Evolutionary conservation across 164 flowering plant genomes (phyloP).

Genomic region (Macadamia tetraphylla): DNA sequence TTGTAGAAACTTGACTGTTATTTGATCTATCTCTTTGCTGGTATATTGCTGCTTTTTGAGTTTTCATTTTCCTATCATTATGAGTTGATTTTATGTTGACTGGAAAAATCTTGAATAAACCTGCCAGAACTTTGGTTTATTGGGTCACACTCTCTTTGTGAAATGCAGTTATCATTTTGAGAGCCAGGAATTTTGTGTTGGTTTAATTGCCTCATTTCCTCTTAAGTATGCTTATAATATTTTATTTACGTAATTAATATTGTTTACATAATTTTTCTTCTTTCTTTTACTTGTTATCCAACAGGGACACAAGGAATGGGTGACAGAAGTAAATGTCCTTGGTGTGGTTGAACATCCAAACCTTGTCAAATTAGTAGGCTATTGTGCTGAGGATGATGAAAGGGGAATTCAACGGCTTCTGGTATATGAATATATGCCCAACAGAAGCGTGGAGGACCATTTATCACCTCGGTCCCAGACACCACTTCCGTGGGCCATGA

Average conservation of each 20-base stretch:
- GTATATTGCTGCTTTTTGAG: no score
- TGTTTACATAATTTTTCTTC: neutral
- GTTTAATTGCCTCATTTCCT: no score
- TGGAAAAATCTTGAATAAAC: no score
- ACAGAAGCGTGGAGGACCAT: slow-evolving; percentile 81
- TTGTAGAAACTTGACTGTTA: no score
- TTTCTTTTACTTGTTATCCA: slow-evolving; percentile 1
- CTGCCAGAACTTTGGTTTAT: no score
- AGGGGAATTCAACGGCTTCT: slow-evolving; percentile 90
- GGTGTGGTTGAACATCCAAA: slow-evolving; percentile 92
- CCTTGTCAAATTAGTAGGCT: slow-evolving; percentile 85
- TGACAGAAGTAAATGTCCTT: slow-evolving; percentile 89
- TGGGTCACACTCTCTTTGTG: no score
- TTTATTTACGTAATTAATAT: neutral
- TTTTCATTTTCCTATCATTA: no score
- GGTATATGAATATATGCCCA: slow-evolving; percentile 81
- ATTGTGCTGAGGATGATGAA: slow-evolving; percentile 93
- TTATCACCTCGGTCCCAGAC: slow-evolving; percentile 42
- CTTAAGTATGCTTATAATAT: no score
- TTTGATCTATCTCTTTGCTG: no score
- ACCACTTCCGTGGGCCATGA: slow-evolving; percentile 70
- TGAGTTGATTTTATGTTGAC: no score
- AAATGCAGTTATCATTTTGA: no score
- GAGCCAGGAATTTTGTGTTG: no score
- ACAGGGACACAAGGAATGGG: slow-evolving; percentile 99